phyloP scores from a whole-genome alignment of 495 filamentous ascomycete species.

The Tuber borchii region DNA sequence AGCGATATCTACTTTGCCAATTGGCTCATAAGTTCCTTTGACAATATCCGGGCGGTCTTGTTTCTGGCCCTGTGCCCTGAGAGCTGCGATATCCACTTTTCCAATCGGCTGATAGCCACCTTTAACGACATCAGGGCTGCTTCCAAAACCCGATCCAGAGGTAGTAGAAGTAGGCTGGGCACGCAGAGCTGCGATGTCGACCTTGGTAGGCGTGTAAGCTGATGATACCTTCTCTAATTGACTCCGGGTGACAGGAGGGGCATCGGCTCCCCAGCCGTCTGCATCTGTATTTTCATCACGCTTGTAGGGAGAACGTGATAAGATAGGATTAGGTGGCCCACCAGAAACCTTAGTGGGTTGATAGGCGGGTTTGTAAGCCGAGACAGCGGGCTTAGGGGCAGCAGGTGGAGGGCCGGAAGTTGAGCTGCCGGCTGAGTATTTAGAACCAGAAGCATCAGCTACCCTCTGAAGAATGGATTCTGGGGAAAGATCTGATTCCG shows the following conservation, averaged over 20 bases:
- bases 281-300: constrained; percentile 53
- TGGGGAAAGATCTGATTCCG: constrained; percentile 76
- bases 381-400: constrained; percentile 58
- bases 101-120: constrained; percentile 95
- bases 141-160: constrained; percentile 48
- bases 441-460: constrained; percentile 91
- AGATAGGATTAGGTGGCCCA: constrained; percentile 42
- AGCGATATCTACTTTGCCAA: constrained; percentile 91
- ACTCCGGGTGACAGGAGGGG: constrained; percentile 75
- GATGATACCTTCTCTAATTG: constrained; percentile 88
- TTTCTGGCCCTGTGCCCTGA: constrained; percentile 63
- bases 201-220: constrained; percentile 88
- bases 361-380: constrained; percentile 78
- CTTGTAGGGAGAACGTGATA: constrained; percentile 58
- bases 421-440: constrained; percentile 60
- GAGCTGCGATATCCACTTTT: constrained; percentile 89
- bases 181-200: constrained; percentile 64
- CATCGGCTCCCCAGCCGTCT: constrained; percentile 96
- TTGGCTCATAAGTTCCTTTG: constrained; percentile 85
- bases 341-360: constrained; percentile 67
- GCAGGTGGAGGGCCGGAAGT: constrained; percentile 49
- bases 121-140: constrained; percentile 58
- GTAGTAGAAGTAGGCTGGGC: constrained; percentile 59
- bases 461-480: constrained; percentile 87
- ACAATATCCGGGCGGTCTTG: constrained; percentile 76